Evolutionary conservation across 345 rosid species (phyloP).

Genomic region (Eucalyptus erythrocorys): DNA sequence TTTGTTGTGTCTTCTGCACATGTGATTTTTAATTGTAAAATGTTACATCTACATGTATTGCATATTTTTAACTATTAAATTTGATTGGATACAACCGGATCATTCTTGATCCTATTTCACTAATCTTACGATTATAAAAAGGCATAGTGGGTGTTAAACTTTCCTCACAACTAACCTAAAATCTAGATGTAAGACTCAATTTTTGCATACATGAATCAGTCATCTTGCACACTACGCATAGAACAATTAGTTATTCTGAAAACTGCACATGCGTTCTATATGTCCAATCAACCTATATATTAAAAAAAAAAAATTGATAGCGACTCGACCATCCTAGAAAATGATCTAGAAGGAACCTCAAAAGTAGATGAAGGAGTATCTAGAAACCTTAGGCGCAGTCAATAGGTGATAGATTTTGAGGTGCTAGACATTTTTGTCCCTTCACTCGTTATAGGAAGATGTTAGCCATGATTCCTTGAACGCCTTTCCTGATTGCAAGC

Average conservation of each 20-base stretch:
- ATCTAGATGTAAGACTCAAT: background rate
- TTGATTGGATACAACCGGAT: accelerated
- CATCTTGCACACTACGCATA: background rate
- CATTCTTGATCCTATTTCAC: background rate
- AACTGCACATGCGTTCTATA: background rate
- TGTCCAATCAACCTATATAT: background rate
- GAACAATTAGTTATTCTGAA: background rate
- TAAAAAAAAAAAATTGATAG: background rate
- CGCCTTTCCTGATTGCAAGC: background rate
- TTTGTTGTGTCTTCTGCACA: background rate
- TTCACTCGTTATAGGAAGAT: background rate
- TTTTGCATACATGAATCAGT: background rate
- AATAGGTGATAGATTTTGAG: background rate
- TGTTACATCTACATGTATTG: background rate
- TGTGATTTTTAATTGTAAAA: background rate
- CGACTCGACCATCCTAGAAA: background rate
- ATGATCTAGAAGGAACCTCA: background rate
- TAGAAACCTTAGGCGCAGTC: background rate
- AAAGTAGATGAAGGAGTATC: background rate
- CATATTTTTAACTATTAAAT: background rate
- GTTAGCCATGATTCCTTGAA: background rate
- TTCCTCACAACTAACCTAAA: background rate
- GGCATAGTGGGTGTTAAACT: background rate
- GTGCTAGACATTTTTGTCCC: background rate
- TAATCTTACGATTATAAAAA: background rate